Evolutionary conservation across 768 basidiomycete species (phyloP), one percentile per base, ranked within the genome.

Genomic region (Lactarius hatsudake): DNA sequence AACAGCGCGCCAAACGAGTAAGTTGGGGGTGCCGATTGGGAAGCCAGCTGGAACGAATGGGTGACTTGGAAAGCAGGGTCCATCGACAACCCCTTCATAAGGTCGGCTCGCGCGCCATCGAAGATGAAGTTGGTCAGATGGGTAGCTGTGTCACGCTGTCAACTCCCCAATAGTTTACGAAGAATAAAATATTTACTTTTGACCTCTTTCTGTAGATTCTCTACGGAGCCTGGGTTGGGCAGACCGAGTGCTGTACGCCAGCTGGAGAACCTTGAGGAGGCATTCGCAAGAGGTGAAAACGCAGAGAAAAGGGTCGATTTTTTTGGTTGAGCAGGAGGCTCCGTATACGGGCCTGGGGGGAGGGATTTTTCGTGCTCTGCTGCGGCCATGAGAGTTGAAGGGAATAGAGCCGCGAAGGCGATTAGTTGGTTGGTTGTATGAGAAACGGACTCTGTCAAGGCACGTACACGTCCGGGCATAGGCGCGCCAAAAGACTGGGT

Each of bases 31-130:
- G 83, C 78, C n/a, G 88, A 86, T 76, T 91, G 90, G 23, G 93
- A 94, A 23, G 94, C 97, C 65, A 98, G 81, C 66, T 88, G 83
- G 80, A 99, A 98, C 28, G 94, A 92, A 78, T 99, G 97, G 68
- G 95, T 96, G 73, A 98, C 91, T 82, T 98, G 96, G 86, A 98
- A 98, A 60, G 92, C 87, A n/a, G 97, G 97, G 77, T 87, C 93
- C 77, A 90, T 84, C 34, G 94, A 96, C 72, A 98, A 82, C 72
- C 86, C 89, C 81, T 98, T 99, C 58, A 93, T 90, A 72, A 98
- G 82, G 81, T 99, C 97, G 38, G 96, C 97, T 72, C 96, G 85
- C 32, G 91, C 97, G 71, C 97, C 97, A 81, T 99, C 97, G 77
- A 98, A 98, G 75, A 94, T 87, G 80, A 90, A 96, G 81, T 96